A percentile compares a stretch with the other conserved stretches of the same genome.
phyloP scores from a whole-genome alignment of 257 asterid species.

The Solanum piurae region DNA sequence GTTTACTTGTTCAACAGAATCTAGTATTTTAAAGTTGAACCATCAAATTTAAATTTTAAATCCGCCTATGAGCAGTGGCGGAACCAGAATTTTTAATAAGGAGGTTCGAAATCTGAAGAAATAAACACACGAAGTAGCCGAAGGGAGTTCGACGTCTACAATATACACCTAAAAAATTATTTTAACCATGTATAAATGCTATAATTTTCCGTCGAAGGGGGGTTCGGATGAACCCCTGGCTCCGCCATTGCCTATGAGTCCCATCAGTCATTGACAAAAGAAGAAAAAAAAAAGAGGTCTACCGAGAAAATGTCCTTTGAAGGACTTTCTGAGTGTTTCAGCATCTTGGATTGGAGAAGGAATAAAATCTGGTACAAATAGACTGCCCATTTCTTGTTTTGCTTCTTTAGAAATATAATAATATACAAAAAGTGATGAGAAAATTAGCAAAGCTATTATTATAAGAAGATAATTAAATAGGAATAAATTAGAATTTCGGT shows the following conservation, averaged over 20 bases:
- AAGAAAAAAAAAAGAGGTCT: background rate
- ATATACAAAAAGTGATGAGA: too few species aligned
- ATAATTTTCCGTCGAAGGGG: too few species aligned
- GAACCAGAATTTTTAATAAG: too few species aligned
- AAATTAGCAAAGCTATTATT: background rate
- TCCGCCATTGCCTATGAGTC: too few species aligned
- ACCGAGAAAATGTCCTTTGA: constrained; percentile 25
- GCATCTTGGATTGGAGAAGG: constrained; percentile 70
- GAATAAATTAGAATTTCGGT: background rate
- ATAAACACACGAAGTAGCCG: too few species aligned
- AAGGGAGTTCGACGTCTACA: too few species aligned
- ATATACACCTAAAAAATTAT: too few species aligned
- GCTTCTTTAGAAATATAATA: background rate
- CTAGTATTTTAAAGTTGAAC: background rate
- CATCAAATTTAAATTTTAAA: background rate
- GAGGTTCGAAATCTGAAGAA: too few species aligned
- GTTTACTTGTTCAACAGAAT: background rate
- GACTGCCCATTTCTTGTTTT: constrained; percentile 32
- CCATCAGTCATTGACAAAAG: background rate
- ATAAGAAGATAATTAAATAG: background rate
- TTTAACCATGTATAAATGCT: too few species aligned
- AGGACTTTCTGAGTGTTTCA: constrained; percentile 38
- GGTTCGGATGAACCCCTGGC: too few species aligned
- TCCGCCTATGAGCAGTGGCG: background rate
- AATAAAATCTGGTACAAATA: constrained; percentile 37